Conservation (phyloP, 345 rosid genomes). For the Geranium rotundifolium region DNA sequence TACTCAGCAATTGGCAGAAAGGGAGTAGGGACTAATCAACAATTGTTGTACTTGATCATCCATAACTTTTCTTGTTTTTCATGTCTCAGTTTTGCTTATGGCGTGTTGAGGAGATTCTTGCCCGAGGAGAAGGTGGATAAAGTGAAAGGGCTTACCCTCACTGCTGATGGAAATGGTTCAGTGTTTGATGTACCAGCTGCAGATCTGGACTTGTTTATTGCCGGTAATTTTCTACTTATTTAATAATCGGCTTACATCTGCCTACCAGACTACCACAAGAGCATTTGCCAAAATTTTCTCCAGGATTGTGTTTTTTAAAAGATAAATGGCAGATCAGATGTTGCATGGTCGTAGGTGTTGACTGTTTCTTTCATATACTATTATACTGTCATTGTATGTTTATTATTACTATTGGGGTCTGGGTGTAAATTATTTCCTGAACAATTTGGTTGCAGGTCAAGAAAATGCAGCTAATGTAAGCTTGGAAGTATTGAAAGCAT, state of each 20-base stretch:
- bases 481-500: slow-evolving; percentile 48
- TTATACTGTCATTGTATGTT: too few relatives aligned
- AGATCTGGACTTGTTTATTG: slow-evolving; percentile 51
- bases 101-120: slow-evolving; percentile 60
- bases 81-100: slow-evolving; percentile 44
- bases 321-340: background rate
- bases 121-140: slow-evolving; percentile 81
- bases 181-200: slow-evolving; percentile 70
- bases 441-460: slow-evolving; percentile 27
- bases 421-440: too few relatives aligned
- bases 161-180: slow-evolving; percentile 70
- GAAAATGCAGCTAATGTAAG: slow-evolving; percentile 55
- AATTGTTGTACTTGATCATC: too few relatives aligned
- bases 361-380: too few relatives aligned
- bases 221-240: slow-evolving; percentile 25
- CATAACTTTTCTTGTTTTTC: background rate
- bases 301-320: background rate
- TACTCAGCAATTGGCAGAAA: background rate
- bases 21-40: too few relatives aligned
- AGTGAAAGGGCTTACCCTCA: slow-evolving; percentile 61
- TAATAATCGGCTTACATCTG: background rate
- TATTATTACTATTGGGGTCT: too few relatives aligned
- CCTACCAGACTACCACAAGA: too few relatives aligned
- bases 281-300: background rate
- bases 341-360: too few relatives aligned